Conservation (phyloP, 306 rosid genomes). For the Vicia villosa region DNA sequence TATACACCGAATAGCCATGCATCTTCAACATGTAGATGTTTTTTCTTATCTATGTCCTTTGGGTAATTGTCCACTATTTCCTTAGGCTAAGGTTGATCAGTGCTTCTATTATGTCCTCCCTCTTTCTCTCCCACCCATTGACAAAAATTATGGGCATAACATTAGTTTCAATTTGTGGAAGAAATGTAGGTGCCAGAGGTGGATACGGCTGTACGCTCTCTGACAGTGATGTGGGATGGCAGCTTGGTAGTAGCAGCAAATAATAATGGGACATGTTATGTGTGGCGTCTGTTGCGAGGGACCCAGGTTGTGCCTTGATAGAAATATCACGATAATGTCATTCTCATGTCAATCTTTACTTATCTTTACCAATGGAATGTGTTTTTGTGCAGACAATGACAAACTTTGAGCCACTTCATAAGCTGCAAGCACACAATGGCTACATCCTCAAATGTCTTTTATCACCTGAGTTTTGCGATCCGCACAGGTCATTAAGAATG, state of each 20-base stretch:
- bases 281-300: conserved; percentile 96
- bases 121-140: conserved; percentile 6
- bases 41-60: background rate
- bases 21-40: background rate
- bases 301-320: conserved; percentile 68
- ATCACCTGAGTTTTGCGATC: conserved; percentile 97
- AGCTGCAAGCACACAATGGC: conserved; percentile 95
- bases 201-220: conserved; percentile 96
- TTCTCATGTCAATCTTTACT: conserved; percentile 28
- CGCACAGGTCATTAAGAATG: conserved; percentile 67
- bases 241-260: conserved; percentile 99
- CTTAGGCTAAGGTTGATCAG: conserved; percentile 28
- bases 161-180: conserved; percentile 31
- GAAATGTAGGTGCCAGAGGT: conserved; percentile 92
- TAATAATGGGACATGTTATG: conserved; percentile 96
- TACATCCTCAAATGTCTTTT: conserved; percentile 96
- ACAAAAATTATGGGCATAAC: conserved; percentile 26
- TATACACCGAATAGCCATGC: conserved; percentile 19
- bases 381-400: conserved; percentile 84
- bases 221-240: conserved; percentile 99
- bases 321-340: conserved; percentile 16
- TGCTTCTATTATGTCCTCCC: conserved; percentile 15
- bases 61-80: conserved; percentile 1
- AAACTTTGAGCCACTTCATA: conserved; percentile 98
- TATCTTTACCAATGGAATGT: conserved; percentile 25